Evolutionary conservation across 2,329 filamentous ascomycete species (phyloP).

Genomic region (Ophiognomonia clavigignenti-juglandacearum): DNA sequence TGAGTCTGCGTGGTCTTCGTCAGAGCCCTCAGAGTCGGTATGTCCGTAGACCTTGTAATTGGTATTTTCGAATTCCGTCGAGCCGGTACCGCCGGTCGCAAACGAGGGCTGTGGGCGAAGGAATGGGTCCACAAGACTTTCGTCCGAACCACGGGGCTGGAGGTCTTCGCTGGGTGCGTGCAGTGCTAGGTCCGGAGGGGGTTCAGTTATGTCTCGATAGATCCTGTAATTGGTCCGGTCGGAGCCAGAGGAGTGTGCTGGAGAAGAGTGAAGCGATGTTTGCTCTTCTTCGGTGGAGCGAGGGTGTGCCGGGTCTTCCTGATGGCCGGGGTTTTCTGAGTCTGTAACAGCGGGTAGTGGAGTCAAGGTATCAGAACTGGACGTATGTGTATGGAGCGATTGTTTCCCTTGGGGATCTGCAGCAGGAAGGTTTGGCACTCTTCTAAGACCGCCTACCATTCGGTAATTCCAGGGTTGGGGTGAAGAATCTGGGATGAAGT

Average conservation of each 20-base stretch:
- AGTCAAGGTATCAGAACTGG: constrained; percentile 21
- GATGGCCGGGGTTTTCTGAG: constrained; percentile 23
- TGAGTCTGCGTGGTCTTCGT: constrained; percentile 6
- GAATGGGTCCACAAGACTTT: constrained; percentile 6
- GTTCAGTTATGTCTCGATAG: constrained; percentile 31
- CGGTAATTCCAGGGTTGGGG: constrained; percentile 48
- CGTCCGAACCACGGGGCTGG: neutral
- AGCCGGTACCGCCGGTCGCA: constrained; percentile 33
- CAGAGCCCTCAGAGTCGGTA: constrained; percentile 24
- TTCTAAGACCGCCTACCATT: constrained; percentile 50
- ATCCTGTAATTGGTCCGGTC: constrained; percentile 45
- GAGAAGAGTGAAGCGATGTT: constrained; percentile 29
- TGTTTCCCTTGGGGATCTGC: constrained; percentile 40
- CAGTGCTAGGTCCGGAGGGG: neutral
- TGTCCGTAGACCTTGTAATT: constrained; percentile 52
- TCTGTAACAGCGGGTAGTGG: constrained; percentile 29
- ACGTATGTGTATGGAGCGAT: constrained; percentile 20
- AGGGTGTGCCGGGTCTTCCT: constrained; percentile 5
- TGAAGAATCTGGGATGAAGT: constrained; percentile 22
- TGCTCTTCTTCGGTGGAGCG: constrained; percentile 24
- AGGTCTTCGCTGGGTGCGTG: neutral
- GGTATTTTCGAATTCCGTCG: constrained; percentile 43
- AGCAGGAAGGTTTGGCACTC: constrained; percentile 40
- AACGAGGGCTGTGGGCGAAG: constrained; percentile 33
- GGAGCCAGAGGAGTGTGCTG: constrained; percentile 37